A percentile compares a stretch with the other conserved stretches of the same genome.
These are phyloP conservation scores for Aureobasidium lini DNA, from an alignment of 2,329 filamentous ascomycete species.

Conservation along the genomic window DNA sequence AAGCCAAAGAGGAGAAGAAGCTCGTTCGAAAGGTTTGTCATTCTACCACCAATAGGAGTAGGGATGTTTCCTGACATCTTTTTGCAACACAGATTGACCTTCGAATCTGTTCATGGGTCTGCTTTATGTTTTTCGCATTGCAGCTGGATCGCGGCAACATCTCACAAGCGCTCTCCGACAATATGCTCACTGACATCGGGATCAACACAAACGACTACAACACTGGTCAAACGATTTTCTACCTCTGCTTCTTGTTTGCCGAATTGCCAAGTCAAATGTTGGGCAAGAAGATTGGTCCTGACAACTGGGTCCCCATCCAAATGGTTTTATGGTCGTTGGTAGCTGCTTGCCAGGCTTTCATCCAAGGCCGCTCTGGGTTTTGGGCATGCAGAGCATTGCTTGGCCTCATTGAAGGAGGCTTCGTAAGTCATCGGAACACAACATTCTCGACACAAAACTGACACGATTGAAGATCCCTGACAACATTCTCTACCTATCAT, in stretches of 20 bases:
- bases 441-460: too few species aligned
- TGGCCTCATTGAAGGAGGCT: slow-evolving; percentile 41
- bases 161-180: slow-evolving; percentile 48
- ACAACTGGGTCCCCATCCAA: slow-evolving; percentile 23
- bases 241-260: slow-evolving; percentile 33
- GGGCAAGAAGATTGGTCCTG: slow-evolving; percentile 21
- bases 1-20: slow-evolving; percentile 47
- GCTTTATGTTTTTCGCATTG: slow-evolving; percentile 48
- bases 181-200: slow-evolving; percentile 49
- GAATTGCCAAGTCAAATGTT: slow-evolving; percentile 30
- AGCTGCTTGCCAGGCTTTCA: slow-evolving; percentile 23
- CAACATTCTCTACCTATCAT: slow-evolving; percentile 61
- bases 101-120: slow-evolving; percentile 45
- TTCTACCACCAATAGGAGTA: not conserved
- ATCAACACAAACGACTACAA: slow-evolving; percentile 43
- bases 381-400: slow-evolving; percentile 37
- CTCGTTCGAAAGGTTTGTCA: slow-evolving; percentile 45
- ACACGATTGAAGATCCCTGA: slow-evolving; percentile 42
- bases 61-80: slow-evolving; percentile 30
- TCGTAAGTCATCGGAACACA: slow-evolving; percentile 24
- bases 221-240: slow-evolving; percentile 35
- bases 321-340: slow-evolving; percentile 25
- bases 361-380: slow-evolving; percentile 32
- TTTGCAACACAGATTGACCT: slow-evolving; percentile 37
- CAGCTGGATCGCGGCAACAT: slow-evolving; percentile 52